phyloP scores from a whole-genome alignment of 2,329 filamentous ascomycete species.

The Immersiporthe knoxdaviesiana region DNA sequence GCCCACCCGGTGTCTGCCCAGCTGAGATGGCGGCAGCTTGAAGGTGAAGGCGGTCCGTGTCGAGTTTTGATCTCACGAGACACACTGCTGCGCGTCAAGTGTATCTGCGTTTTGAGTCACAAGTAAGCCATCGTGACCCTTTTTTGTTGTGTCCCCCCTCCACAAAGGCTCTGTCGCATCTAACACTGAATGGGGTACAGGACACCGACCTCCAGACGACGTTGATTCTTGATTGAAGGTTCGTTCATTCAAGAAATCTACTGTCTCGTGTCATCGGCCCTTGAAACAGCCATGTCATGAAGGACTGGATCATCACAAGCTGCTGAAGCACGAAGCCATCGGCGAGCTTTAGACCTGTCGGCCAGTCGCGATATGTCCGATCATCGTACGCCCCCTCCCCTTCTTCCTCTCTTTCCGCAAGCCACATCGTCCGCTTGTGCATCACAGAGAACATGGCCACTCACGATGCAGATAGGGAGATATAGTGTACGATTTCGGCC shows the following conservation, averaged over 20 bases:
- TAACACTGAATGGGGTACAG: slow-evolving; percentile 4
- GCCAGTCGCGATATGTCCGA: not conserved
- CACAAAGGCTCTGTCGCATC: not conserved
- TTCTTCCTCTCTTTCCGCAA: not conserved
- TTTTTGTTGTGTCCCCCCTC: too few species aligned
- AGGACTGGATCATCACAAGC: not conserved
- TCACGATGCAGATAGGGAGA: not conserved
- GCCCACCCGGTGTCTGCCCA: not conserved
- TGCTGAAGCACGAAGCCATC: not conserved
- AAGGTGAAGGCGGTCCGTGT: slow-evolving; percentile 12
- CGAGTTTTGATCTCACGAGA: not conserved
- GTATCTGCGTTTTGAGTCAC: not conserved
- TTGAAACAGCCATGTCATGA: not conserved
- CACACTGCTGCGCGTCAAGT: not conserved
- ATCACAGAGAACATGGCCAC: not conserved
- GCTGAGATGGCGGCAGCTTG: slow-evolving; percentile 3
- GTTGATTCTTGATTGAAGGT: not conserved
- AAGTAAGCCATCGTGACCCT: not conserved
- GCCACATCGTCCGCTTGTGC: not conserved
- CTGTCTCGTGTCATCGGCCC: not conserved
- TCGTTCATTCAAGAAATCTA: not conserved
- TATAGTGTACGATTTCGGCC: not conserved
- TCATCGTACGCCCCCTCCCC: not conserved
- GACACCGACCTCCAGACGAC: not conserved
- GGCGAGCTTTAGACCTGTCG: not conserved